These are phyloP conservation scores for Candida pini DNA, from an alignment of 805 yeast species.

Conservation along the genomic window DNA sequence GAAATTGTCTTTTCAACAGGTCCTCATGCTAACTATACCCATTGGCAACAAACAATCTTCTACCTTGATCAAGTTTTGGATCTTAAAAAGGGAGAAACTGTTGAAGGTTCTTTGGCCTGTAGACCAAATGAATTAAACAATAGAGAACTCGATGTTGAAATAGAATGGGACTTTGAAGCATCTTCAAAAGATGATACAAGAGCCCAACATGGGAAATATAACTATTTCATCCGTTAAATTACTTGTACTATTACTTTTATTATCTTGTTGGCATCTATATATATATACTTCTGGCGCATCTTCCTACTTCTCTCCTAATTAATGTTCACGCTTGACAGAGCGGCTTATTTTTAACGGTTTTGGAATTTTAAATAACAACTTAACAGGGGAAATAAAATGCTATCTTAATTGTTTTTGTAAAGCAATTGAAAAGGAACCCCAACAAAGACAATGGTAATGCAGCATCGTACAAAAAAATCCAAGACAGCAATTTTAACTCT, in stretches of 20 bases:
- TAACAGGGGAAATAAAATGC: no score
- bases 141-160: slow-evolving; percentile 82
- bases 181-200: slow-evolving; percentile 35
- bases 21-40: slow-evolving; percentile 90
- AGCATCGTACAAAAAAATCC: no score
- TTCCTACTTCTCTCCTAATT: neutral
- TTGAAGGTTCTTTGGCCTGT: slow-evolving; percentile 67
- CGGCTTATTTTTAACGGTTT: no score
- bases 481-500: no score
- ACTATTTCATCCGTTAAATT: slow-evolving; percentile 64
- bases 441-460: no score
- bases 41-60: slow-evolving; percentile 98
- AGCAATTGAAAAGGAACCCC: no score
- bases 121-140: slow-evolving; percentile 76
- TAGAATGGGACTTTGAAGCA: slow-evolving; percentile 51
- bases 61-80: slow-evolving; percentile 79
- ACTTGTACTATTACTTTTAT: no score
- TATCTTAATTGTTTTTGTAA: no score
- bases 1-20: slow-evolving; percentile 84
- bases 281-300: neutral
- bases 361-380: no score
- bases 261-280: no score
- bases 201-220: slow-evolving; percentile 52
- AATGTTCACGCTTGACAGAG: no score
- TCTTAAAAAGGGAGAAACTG: slow-evolving; percentile 66